phyloP scores from a whole-genome alignment of 306 rosid species.

The Quercus variabilis region DNA sequence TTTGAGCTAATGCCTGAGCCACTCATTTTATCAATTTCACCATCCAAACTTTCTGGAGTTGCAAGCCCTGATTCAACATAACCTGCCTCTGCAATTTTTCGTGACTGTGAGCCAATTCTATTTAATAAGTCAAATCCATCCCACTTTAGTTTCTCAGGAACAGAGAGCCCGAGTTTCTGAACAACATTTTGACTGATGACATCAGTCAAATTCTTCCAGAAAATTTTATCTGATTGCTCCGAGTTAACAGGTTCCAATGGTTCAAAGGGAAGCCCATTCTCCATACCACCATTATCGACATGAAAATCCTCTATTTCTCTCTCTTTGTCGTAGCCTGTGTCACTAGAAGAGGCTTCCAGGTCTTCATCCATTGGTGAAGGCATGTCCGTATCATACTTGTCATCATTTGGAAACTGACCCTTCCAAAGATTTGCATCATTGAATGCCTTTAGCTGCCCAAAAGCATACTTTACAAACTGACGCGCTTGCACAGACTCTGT shows the following conservation, averaged over 20 bases:
- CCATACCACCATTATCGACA: constrained; percentile 23
- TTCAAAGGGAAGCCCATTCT: constrained; percentile 38
- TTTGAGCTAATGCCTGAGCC: constrained; percentile 41
- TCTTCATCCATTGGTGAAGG: constrained; percentile 26
- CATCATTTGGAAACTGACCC: constrained; percentile 33
- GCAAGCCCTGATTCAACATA: constrained; percentile 93
- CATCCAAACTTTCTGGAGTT: constrained; percentile 48
- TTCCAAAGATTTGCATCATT: constrained; percentile 49
- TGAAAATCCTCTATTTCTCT: constrained; percentile 32
- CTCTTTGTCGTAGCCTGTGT: constrained; percentile 19
- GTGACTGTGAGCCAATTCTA: constrained; percentile 75
- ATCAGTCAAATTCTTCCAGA: constrained; percentile 76
- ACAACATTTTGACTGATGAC: constrained; percentile 62
- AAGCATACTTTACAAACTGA: constrained; percentile 89
- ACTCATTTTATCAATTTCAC: constrained; percentile 31
- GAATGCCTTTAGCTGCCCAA: constrained; percentile 82
- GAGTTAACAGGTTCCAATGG: constrained; percentile 28
- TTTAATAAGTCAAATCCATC: constrained; percentile 80
- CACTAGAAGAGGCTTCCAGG: constrained; percentile 30
- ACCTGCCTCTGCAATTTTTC: constrained; percentile 59
- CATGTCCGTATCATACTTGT: constrained; percentile 24
- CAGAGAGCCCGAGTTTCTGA: constrained; percentile 73
- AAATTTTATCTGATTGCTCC: constrained; percentile 53
- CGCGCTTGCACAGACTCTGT: constrained; percentile 82
- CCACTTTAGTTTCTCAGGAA: constrained; percentile 79